These are phyloP conservation scores for Globisporangium spinosum DNA, from an alignment of 352 stramenopile genomes.

Conservation along the genomic window DNA sequence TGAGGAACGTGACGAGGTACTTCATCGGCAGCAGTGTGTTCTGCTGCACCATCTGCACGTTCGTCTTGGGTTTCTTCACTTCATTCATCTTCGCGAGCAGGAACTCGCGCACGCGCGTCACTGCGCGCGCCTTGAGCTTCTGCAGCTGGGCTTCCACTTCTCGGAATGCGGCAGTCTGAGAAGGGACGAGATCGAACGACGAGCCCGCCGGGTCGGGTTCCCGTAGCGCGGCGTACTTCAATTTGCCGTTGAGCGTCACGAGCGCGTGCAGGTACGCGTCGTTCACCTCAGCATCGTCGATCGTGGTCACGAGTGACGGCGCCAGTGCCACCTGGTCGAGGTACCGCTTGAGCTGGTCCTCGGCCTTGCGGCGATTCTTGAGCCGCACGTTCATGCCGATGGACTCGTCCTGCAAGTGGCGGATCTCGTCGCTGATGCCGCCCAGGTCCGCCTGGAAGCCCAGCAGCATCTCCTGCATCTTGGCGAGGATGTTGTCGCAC, in stretches of 20 bases:
- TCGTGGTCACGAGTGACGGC: conserved; percentile 89
- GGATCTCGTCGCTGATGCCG: conserved; percentile 97
- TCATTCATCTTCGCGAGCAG: conserved; percentile 92
- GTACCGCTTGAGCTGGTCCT: conserved; percentile 91
- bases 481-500: conserved; percentile 95
- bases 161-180: conserved; percentile 87
- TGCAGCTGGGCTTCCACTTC: conserved; percentile 92
- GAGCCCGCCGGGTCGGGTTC: conserved; percentile 51
- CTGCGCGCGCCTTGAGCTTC: conserved; percentile 80
- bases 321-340: conserved; percentile 95
- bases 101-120: conserved; percentile 88
- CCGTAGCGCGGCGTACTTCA: conserved; percentile 84
- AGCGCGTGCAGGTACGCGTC: conserved; percentile 93
- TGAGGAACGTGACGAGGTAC: conserved; percentile 94
- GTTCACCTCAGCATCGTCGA: conserved; percentile 94
- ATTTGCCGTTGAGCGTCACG: conserved; percentile 91
- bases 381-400: conserved; percentile 92
- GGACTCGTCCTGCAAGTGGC: conserved; percentile 94
- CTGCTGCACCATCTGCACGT: conserved; percentile 98
- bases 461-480: conserved; percentile 97
- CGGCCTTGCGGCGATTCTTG: conserved; percentile 93
- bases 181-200: conserved; percentile 87
- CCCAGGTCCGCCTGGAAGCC: conserved; percentile 98
- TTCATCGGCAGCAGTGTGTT: conserved; percentile 96
- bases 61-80: conserved; percentile 96